phyloP scores from a whole-genome alignment of 352 stramenopile species.

The Pythium phragmitis region DNA sequence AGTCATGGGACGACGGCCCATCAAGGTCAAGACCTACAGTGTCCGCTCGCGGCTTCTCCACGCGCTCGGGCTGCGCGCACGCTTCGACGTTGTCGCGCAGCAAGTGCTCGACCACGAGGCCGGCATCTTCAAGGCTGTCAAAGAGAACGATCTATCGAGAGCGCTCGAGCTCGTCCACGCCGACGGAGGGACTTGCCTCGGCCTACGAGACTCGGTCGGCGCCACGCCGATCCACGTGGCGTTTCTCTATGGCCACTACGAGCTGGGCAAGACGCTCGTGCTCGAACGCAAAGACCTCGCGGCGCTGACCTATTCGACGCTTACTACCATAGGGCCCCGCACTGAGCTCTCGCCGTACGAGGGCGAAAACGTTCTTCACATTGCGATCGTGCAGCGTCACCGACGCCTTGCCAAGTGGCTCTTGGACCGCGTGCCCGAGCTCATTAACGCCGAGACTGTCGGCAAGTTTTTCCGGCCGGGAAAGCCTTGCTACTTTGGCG shows the following conservation, averaged over 20 bases:
- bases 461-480: slow-evolving; percentile 52
- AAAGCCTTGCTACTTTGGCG: slow-evolving; percentile 64
- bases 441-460: slow-evolving; percentile 45
- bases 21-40: slow-evolving; percentile 18
- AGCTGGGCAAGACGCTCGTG: slow-evolving; percentile 49
- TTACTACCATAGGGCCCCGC: slow-evolving; percentile 6
- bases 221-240: slow-evolving; percentile 42
- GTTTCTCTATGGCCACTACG: slow-evolving; percentile 59
- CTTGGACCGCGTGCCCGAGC: slow-evolving; percentile 32
- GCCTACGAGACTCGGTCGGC: slow-evolving; percentile 47
- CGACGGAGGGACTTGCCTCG: slow-evolving; percentile 33
- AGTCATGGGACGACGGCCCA: slow-evolving; percentile 22
- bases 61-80: slow-evolving; percentile 24
- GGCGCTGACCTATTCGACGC: slow-evolving; percentile 29
- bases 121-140: slow-evolving; percentile 55
- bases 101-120: slow-evolving; percentile 58
- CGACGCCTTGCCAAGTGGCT: slow-evolving; percentile 41
- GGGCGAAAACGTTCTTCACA: slow-evolving; percentile 65
- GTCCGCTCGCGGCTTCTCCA: slow-evolving; percentile 27
- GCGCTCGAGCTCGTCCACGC: slow-evolving; percentile 34
- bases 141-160: slow-evolving; percentile 35
- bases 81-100: slow-evolving; percentile 59
- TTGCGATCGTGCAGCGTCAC: slow-evolving; percentile 58
- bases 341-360: slow-evolving; percentile 49
- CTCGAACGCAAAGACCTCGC: slow-evolving; percentile 27